Evolutionary conservation across 441 rosid species (phyloP), one percentile per base, ranked within the genome.

Genomic region (Geranium incanum): DNA sequence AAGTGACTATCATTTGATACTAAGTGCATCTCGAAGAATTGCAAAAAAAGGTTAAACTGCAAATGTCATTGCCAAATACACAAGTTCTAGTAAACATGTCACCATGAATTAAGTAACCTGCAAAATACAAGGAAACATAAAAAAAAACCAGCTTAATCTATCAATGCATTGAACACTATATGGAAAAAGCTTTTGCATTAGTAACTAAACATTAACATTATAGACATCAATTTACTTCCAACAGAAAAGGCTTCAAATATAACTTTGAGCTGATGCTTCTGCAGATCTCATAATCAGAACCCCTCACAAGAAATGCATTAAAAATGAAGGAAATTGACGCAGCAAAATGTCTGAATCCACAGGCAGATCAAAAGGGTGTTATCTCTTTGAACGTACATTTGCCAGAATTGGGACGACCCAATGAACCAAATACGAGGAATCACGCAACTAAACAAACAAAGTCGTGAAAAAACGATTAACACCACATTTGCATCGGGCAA

Each of bases 21-120:
- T 84, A 91, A 86, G 81, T 87, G 95, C 99, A 95, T 93, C 68
- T 80, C 86, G 84, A 79, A 84, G 63, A 62, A 72, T 68, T 67
- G 66, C 8, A 67, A 70, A 77, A 70, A 76, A 73, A 76, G 78
- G 77, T 71, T 36, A 74, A 60, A 69, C 52, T 66, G 68, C 59
- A 76, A 79, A 72, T 67, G 70, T 78, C 86, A 81, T 80, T 36
- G 79, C 78, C 76, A 74, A 70, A 60, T 72, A 81, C 72, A 77
- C 50, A 81, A 41, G 21, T 66, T 75, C 78, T 55, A 66, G 70
- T 12, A 76, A 75, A 70, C 84, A 83, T 83, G 65, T 79, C 88
- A 83, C 39, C 70, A 71, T 77, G 66, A 81, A 73, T 8, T 72
- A 69, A 18, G 69, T 70, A 80, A 70, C 82, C 86, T 86, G 83